Evolutionary conservation across 176 grass and related monocot genomes (phyloP).

Genomic region (Hordeum vulgare): DNA sequence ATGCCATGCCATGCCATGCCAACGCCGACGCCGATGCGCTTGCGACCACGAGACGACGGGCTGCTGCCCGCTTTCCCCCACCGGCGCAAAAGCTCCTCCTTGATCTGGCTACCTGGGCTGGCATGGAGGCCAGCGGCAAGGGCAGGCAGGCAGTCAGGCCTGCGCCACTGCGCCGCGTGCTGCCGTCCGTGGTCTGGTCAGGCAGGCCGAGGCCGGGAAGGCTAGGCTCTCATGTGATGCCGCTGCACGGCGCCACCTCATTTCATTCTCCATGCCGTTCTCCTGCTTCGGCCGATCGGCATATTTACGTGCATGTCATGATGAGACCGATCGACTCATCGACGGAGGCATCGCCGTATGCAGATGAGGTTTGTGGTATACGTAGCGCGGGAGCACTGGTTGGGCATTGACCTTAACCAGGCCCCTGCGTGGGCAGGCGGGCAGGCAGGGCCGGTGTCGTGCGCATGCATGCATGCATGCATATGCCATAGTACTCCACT

Average conservation of each 20-base stretch:
- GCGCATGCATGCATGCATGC: not conserved
- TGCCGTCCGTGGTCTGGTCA: not conserved
- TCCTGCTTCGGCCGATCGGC: not conserved
- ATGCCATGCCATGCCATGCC: not conserved
- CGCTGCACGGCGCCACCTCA: not conserved
- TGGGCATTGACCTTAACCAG: not conserved
- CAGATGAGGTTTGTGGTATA: not conserved
- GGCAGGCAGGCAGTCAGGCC: not conserved
- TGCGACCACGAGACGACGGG: not conserved
- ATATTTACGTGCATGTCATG: not conserved
- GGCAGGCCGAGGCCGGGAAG: not conserved
- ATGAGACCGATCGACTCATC: not conserved
- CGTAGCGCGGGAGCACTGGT: not conserved
- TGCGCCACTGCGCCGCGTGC: not conserved
- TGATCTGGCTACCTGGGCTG: not conserved
- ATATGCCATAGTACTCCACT: too few species aligned
- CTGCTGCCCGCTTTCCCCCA: not conserved
- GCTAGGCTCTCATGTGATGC: conserved; percentile 21
- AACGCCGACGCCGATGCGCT: not conserved
- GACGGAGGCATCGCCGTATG: not conserved
- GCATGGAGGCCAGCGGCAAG: not conserved
- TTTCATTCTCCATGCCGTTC: too few species aligned
- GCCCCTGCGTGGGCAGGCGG: not conserved
- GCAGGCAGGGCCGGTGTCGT: not conserved
- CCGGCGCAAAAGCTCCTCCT: conserved; percentile 5